These are phyloP conservation scores for Allium cepa DNA, from an alignment of 106 monocot species.

Conservation along the genomic window DNA sequence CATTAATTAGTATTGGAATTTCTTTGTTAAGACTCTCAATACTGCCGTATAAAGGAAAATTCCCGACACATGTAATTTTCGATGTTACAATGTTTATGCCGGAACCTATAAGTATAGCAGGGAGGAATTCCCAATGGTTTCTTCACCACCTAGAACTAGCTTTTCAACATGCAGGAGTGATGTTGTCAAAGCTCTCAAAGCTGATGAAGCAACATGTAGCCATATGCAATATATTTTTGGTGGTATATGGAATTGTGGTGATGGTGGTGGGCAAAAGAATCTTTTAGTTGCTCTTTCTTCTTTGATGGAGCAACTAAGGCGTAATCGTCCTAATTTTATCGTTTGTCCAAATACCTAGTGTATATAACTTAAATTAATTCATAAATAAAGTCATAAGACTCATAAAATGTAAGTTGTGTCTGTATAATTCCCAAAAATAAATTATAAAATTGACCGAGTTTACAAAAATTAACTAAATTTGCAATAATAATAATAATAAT, in stretches of 20 bases:
- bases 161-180: conserved; percentile 60
- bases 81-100: not conserved
- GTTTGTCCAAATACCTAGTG: not conserved
- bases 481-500: too few species aligned
- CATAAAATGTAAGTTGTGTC: too few species aligned
- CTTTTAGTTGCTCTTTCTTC: conserved; percentile 97
- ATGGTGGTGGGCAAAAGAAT: conserved; percentile 83
- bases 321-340: not conserved
- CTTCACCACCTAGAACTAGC: too few species aligned
- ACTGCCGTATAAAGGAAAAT: not conserved
- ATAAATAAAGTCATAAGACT: too few species aligned
- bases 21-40: not conserved
- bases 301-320: conserved; percentile 93
- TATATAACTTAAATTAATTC: too few species aligned
- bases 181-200: conserved; percentile 57
- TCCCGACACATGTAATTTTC: too few species aligned
- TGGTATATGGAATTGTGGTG: conserved; percentile 93
- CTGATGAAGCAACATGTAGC: conserved; percentile 69
- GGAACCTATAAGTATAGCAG: conserved; percentile 77
- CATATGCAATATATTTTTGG: conserved; percentile 95
- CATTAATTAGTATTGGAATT: not conserved
- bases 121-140: too few species aligned
- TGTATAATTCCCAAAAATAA: too few species aligned
- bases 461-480: too few species aligned
- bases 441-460: too few species aligned